These are phyloP conservation scores for Cutaneotrichosporon arboriforme DNA, from an alignment of 1,284 basidiomycete genomes.

Conservation along the genomic window DNA sequence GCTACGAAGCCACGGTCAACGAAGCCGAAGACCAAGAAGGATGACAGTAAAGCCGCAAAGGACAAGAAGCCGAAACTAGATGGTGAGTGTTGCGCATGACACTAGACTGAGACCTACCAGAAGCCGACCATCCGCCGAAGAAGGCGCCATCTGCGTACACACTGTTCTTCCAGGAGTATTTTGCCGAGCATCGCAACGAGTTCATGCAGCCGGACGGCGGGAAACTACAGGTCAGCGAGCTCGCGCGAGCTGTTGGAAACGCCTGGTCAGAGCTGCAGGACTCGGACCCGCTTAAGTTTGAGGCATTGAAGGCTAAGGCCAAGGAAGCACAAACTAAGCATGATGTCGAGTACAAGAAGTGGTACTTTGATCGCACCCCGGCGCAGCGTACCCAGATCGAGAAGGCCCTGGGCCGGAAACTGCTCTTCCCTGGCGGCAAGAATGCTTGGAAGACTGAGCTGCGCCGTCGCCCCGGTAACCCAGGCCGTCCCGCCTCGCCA, in stretches of 20 bases:
- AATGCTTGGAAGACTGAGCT: constrained; percentile 10
- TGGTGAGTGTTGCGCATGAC: background rate
- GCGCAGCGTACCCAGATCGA: constrained; percentile 25
- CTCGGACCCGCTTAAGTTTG: constrained; percentile 12
- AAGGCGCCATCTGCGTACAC: constrained; percentile 24
- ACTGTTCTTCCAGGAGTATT: constrained; percentile 24
- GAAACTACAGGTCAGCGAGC: constrained; percentile 16
- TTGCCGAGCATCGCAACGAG: background rate
- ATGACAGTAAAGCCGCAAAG: background rate
- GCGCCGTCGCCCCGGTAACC: constrained; percentile 23
- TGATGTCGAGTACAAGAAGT: constrained; percentile 24
- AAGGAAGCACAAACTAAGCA: constrained; percentile 12
- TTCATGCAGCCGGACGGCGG: constrained; percentile 8
- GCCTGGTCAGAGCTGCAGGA: constrained; percentile 22
- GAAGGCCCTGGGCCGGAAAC: constrained; percentile 23
- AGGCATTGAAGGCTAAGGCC: background rate
- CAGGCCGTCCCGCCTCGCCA: constrained; percentile 25
- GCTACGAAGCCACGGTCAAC: background rate
- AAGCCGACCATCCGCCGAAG: constrained; percentile 7
- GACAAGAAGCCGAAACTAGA: background rate
- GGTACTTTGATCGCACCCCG: constrained; percentile 21
- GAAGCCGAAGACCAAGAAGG: constrained; percentile 1
- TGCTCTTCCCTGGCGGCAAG: constrained; percentile 26
- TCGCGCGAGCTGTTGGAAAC: constrained; percentile 14
- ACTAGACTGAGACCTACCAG: background rate